phyloP scores from a whole-genome alignment of 108 stramenopile genomes.

The Fragilaria crotonensis region DNA sequence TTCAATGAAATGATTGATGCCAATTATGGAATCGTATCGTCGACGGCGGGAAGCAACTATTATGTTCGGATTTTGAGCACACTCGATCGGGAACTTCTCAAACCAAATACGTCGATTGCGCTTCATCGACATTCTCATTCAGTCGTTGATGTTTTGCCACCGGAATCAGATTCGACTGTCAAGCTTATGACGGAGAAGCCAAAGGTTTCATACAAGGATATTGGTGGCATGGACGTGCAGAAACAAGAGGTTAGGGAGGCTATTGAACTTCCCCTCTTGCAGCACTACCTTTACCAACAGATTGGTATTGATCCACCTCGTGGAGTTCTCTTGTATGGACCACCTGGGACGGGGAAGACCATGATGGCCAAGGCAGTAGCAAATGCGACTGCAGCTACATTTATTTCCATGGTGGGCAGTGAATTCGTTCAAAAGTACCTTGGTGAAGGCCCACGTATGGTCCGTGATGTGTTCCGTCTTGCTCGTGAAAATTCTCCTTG shows the following conservation, averaged over 20 bases:
- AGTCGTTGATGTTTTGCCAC: constrained; percentile 97
- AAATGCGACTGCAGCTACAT: constrained; percentile 96
- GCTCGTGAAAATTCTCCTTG: constrained; percentile 97
- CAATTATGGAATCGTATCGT: constrained; percentile 94
- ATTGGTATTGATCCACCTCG: constrained; percentile 99
- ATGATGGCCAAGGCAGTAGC: constrained; percentile 99
- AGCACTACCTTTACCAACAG: constrained; percentile 96
- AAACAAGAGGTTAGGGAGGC: constrained; percentile 99
- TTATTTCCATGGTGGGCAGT: constrained; percentile 97
- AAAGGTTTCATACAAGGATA: constrained; percentile 96
- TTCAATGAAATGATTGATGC: constrained; percentile 99
- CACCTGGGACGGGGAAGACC: no score
- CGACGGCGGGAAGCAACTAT: constrained; percentile 95
- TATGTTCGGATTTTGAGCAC: constrained; percentile 97
- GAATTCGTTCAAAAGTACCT: constrained; percentile 99
- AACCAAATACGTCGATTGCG: constrained; percentile 97
- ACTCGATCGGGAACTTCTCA: constrained; percentile 93
- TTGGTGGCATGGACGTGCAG: constrained; percentile 99
- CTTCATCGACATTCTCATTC: constrained; percentile 97
- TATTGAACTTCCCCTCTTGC: constrained; percentile 95
- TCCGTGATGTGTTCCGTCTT: constrained; percentile 98
- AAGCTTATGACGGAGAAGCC: constrained; percentile 99
- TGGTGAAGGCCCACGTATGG: constrained; percentile 99
- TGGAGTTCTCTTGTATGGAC: constrained; percentile 95
- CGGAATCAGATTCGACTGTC: constrained; percentile 97